Percentiles rank a stretch among this genome's conserved stretches.
Evolutionary conservation across 2,329 filamentous ascomycete genomes (phyloP).

Genomic region (Rhexocercosporidium sp.): DNA sequence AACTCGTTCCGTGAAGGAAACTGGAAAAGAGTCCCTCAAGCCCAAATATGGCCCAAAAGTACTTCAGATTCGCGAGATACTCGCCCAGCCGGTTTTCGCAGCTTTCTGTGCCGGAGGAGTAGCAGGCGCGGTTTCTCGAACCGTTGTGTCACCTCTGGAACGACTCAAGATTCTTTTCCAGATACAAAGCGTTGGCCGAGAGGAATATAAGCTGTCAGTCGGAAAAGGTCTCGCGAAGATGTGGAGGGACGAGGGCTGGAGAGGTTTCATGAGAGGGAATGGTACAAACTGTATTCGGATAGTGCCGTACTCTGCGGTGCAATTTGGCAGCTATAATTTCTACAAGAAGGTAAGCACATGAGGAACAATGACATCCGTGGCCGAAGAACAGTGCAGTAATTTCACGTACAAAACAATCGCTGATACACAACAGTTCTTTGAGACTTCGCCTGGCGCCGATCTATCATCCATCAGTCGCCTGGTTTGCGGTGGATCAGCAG

Average conservation of each 20-base stretch:
- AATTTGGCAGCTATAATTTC: constrained; percentile 97
- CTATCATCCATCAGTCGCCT: constrained; percentile 77
- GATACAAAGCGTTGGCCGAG: constrained; percentile 86
- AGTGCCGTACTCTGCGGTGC: constrained; percentile 95
- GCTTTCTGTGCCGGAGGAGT: constrained; percentile 94
- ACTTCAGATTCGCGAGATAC: constrained; percentile 47
- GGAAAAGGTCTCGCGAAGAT: constrained; percentile 90
- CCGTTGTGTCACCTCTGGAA: constrained; percentile 94
- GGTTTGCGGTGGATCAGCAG: constrained; percentile 87
- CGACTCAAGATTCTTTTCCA: constrained; percentile 98
- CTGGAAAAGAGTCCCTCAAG: constrained; percentile 35
- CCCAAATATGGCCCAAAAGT: constrained; percentile 41
- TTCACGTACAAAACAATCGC: not conserved
- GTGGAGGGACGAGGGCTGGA: constrained; percentile 96
- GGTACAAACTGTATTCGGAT: constrained; percentile 98
- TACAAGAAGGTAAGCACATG: constrained; percentile 78
- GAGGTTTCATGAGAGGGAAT: constrained; percentile 96
- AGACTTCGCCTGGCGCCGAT: constrained; percentile 74
- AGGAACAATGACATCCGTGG: not conserved
- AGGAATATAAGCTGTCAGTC: constrained; percentile 93
- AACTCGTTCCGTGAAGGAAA: constrained; percentile 23
- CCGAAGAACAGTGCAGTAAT: not conserved
- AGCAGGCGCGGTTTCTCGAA: constrained; percentile 95
- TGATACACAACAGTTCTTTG: constrained; percentile 66
- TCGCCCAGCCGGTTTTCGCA: constrained; percentile 85